These are phyloP conservation scores for Globisporangium ultimum DNA, from an alignment of 352 stramenopile species.

Conservation along the genomic window DNA sequence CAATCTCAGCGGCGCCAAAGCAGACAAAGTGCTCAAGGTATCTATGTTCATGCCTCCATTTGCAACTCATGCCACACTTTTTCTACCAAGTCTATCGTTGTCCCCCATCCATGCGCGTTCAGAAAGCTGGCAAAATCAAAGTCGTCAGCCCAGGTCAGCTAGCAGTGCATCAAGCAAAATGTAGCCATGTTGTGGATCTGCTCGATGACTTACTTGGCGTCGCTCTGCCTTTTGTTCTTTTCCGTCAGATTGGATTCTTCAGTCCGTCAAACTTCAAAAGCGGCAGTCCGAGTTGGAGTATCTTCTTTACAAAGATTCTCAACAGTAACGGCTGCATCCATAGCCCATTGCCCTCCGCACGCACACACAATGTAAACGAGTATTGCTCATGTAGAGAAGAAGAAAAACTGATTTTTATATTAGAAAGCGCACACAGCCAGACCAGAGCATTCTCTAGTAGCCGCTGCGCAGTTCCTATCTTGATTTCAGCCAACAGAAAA, in stretches of 20 bases:
- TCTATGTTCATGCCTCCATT: background rate
- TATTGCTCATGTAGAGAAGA: constrained; percentile 11
- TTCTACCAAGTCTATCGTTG: background rate
- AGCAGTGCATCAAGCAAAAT: no score
- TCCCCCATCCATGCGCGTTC: background rate
- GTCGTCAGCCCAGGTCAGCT: constrained; percentile 58
- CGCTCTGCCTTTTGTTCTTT: background rate
- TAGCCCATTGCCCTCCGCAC: background rate
- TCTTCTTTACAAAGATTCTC: constrained; percentile 64
- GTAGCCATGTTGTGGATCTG: no score
- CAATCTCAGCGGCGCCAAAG: constrained; percentile 75
- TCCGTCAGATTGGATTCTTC: constrained; percentile 65
- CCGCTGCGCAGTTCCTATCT: constrained; percentile 4
- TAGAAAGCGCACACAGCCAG: constrained; percentile 7
- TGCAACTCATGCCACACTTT: background rate
- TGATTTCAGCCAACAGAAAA: constrained; percentile 14
- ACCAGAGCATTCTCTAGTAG: background rate
- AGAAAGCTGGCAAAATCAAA: constrained; percentile 59
- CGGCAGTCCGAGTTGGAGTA: constrained; percentile 65
- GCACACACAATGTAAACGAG: background rate
- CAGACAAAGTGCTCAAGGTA: constrained; percentile 71
- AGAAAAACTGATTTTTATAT: constrained; percentile 16
- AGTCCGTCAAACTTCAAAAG: constrained; percentile 66
- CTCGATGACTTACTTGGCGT: background rate
- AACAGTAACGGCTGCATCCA: constrained; percentile 3